phyloP scores from a whole-genome alignment of 2,329 filamentous ascomycete genomes.

The Paecilomyces niveus region DNA sequence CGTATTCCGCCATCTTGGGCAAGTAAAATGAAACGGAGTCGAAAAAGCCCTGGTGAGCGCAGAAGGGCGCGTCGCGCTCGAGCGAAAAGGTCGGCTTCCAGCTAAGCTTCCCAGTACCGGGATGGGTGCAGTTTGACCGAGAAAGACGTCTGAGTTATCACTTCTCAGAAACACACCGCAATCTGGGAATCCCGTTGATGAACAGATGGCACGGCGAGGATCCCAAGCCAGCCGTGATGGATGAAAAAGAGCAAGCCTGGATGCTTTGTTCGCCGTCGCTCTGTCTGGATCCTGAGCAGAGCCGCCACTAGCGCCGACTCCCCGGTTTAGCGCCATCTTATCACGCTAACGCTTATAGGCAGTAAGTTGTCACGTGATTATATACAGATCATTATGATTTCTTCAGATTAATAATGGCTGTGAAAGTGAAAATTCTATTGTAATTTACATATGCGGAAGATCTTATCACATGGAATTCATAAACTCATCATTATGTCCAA shows the following conservation, averaged over 20 bases:
- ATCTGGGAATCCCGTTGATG: conserved; percentile 17
- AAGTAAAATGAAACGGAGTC: conserved; percentile 1
- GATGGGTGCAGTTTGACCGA: conserved; percentile 3
- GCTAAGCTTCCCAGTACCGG: conserved; percentile 7
- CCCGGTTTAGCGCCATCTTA: conserved; percentile 13
- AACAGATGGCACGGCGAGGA: conserved; percentile 15
- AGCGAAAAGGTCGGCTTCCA: conserved; percentile 12
- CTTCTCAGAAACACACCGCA: conserved; percentile 6
- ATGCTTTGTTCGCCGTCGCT: conserved; percentile 13
- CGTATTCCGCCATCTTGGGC: conserved; percentile 48
- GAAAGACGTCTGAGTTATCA: conserved; percentile 1
- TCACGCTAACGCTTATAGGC: not conserved
- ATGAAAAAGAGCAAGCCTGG: conserved; percentile 14
- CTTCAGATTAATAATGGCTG: no score
- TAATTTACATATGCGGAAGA: no score
- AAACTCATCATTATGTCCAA: no score
- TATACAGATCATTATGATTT: not conserved
- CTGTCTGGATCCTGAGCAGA: conserved; percentile 25
- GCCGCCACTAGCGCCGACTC: conserved; percentile 23
- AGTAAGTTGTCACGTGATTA: conserved; percentile 15
- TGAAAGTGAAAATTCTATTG: no score
- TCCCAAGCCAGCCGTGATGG: conserved; percentile 17
- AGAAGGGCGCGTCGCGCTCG: conserved; percentile 20
- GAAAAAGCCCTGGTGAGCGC: conserved; percentile 9
- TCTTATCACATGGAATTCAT: no score